These are phyloP conservation scores for Colletotrichum viniferum DNA, from an alignment of 2,329 filamentous ascomycete species.

Conservation along the genomic window DNA sequence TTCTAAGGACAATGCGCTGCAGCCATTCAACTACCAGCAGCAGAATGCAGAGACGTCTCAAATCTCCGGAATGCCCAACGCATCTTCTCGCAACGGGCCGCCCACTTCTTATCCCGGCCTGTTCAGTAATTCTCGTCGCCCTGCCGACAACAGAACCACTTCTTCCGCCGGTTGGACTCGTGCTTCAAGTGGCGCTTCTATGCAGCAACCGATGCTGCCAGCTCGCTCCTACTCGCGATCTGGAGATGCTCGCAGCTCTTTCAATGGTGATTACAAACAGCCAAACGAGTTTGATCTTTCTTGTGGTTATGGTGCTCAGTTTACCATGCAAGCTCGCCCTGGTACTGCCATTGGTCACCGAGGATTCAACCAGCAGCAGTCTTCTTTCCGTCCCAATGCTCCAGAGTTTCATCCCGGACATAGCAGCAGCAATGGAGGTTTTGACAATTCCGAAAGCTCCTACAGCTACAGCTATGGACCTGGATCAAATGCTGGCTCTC, in stretches of 20 bases:
- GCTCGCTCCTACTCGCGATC: not conserved
- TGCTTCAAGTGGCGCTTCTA: not conserved
- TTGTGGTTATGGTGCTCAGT: not conserved
- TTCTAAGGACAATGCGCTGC: not conserved
- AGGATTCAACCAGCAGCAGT: not conserved
- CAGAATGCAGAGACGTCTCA: not conserved
- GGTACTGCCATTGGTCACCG: conserved; percentile 15
- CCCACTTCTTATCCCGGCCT: conserved; percentile 4
- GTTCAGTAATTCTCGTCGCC: not conserved
- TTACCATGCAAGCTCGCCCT: conserved; percentile 1
- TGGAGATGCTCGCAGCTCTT: not conserved
- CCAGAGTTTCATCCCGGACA: conserved; percentile 34
- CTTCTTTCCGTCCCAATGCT: conserved; percentile 35
- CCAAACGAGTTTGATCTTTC: not conserved
- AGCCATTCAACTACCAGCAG: conserved; percentile 3
- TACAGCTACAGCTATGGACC: not conserved
- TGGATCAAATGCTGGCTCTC: not conserved
- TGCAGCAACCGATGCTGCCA: not conserved
- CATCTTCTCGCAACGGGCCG: not conserved
- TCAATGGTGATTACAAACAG: not conserved
- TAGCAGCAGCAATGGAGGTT: not conserved
- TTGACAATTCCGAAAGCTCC: not conserved
- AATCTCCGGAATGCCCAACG: not conserved
- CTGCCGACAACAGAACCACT: conserved; percentile 6
- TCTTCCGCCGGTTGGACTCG: conserved; percentile 15